Conservation (phyloP, 108 stramenopile species). For the Fragilariopsis cylindrus region DNA sequence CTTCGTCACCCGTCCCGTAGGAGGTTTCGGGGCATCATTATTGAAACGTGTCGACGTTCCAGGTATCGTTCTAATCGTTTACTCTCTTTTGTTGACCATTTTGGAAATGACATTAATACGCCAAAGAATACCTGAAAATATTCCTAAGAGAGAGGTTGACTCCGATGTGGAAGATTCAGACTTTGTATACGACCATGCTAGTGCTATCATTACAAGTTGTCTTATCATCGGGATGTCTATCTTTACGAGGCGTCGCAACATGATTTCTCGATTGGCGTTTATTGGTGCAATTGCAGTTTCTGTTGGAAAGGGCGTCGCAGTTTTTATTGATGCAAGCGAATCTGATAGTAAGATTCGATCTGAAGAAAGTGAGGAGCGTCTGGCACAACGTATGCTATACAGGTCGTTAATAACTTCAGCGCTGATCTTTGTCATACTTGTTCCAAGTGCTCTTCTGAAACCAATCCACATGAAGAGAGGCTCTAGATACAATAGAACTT, state of each 20-base stretch:
- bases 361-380: conserved; percentile 16
- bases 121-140: conserved; percentile 45
- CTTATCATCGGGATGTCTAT: conserved; percentile 33
- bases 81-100: conserved; percentile 41
- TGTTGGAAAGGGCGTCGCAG: conserved; percentile 58
- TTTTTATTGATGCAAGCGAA: conserved; percentile 57
- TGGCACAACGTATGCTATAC: conserved; percentile 35
- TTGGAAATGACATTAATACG: conserved; percentile 64
- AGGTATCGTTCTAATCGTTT: conserved; percentile 51
- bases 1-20: conserved; percentile 59
- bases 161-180: conserved; percentile 52
- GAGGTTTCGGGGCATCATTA: conserved; percentile 46
- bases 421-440: conserved; percentile 50
- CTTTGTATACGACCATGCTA: conserved; percentile 57
- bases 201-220: conserved; percentile 51
- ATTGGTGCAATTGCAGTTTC: conserved; percentile 44
- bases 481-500: conserved; percentile 40
- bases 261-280: conserved; percentile 37
- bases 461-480: conserved; percentile 62
- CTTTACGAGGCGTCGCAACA: conserved; percentile 40
- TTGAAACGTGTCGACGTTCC: conserved; percentile 61
- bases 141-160: conserved; percentile 45
- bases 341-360: conserved; percentile 28
- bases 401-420: conserved; percentile 43
- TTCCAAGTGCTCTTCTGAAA: conserved; percentile 46